Percentiles rank a stretch among this genome's conserved stretches.
These are phyloP conservation scores for Chrysopogon serrulatus DNA, from an alignment of 176 grass and related monocot species.

Conservation along the genomic window DNA sequence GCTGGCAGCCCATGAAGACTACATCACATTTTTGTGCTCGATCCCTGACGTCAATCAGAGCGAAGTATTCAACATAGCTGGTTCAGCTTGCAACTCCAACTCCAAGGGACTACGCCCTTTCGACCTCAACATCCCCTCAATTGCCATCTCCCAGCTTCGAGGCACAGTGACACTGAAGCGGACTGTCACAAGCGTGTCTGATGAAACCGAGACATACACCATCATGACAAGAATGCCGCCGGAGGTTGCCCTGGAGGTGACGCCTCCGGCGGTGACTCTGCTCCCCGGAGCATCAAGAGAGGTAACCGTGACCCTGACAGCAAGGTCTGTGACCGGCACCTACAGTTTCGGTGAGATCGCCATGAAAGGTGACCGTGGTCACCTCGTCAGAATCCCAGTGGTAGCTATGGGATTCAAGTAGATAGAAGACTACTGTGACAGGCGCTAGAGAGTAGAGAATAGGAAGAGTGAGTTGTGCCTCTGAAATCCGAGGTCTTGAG, in stretches of 20 bases:
- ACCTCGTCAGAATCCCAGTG: constrained; percentile 85
- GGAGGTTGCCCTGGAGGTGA: constrained; percentile 63
- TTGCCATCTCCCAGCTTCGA: constrained; percentile 65
- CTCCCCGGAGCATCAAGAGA: constrained; percentile 51
- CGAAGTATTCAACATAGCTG: constrained; percentile 74
- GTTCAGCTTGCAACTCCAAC: constrained; percentile 48
- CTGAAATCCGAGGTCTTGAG: neutral
- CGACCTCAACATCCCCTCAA: constrained; percentile 82
- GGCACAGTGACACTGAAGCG: constrained; percentile 68
- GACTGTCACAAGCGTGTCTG: constrained; percentile 59
- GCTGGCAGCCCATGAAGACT: constrained; percentile 75
- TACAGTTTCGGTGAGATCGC: constrained; percentile 88
- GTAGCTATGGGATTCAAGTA: constrained; percentile 81
- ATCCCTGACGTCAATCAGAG: constrained; percentile 52
- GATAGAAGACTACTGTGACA: neutral
- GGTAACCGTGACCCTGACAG: constrained; percentile 55
- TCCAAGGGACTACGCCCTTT: constrained; percentile 35
- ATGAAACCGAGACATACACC: constrained; percentile 61
- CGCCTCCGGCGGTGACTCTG: constrained; percentile 62
- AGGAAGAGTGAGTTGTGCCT: neutral
- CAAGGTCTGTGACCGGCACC: constrained; percentile 61
- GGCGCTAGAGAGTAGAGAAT: constrained; percentile 9
- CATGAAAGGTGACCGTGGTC: constrained; percentile 85
- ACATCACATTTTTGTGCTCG: constrained; percentile 88
- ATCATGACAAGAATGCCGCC: constrained; percentile 71